Base-by-base conservation (phyloP, 2,329 filamentous ascomycete genomes). In the Diplodia mutila region DNA sequence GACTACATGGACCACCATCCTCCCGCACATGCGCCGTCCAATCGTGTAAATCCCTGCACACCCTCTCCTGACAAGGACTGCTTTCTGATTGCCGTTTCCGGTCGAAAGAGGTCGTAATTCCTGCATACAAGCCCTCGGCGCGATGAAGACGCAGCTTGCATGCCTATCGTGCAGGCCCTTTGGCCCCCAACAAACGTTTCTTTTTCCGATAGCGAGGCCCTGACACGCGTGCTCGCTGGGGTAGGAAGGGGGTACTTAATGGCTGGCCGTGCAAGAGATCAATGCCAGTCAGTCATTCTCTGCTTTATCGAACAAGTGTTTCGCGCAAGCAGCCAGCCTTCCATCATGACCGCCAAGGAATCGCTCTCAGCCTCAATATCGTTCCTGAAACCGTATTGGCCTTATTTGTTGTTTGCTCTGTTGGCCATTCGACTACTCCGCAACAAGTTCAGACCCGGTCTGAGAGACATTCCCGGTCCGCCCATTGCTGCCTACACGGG, bases 401-500 rank as follows among this genome's bases (percentile, higher is more conserved):
- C 25, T 11, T 18, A 32, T 21, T 12, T 57, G 16, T 21, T 67
- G 3, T 3, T 67, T 16, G 23, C 18, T 7, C 27, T 32, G 1
- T 4, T 67, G 5, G 54, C 29, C 1, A n/a, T 42, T 32, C 54
- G 54, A n/a, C 65, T 67, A 9, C 54, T 61, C 23, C 46, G 21
- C 54, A 61, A 67, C 23, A 61, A 61, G n/a, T 67, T 52, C 48
- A 61, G 46, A 42, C 46, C 65, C 11, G 65, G 65, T 3, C 27
- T 67, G 29, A 25, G 29, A 57, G 78, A 79, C 69, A 84, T 90
- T 18, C 88, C 88, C 0, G 84, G 85, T 0, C 88, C 88, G 0
- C 86, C 88, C 68, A 82, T 85, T 0, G 86, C 87, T 4, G 82
- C 82, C 34, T 90, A 93, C 76, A 87, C 87, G 25, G 91, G 92